Evolutionary conservation across 1,284 basidiomycete genomes (phyloP).

Genomic region (Heliocybe sulcata): DNA sequence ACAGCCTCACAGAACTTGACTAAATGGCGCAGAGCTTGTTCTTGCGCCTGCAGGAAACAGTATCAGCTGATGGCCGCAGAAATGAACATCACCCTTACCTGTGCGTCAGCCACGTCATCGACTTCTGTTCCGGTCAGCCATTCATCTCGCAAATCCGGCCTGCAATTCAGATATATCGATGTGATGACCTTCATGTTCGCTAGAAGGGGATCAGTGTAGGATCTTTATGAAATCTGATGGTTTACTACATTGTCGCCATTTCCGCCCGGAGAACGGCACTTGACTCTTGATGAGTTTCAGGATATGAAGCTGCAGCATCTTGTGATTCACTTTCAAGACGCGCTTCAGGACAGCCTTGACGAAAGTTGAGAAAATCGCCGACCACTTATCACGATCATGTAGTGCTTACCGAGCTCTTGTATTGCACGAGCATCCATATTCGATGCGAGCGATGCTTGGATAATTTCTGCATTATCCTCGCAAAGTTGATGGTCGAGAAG

Average conservation of each 20-base stretch:
- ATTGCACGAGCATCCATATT: conserved; percentile 94
- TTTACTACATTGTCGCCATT: conserved; percentile 90
- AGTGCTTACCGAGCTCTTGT: conserved; percentile 86
- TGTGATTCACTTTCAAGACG: conserved; percentile 89
- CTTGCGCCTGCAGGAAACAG: conserved; percentile 66
- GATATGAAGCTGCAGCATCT: conserved; percentile 92
- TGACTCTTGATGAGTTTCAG: conserved; percentile 98
- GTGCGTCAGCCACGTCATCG: conserved; percentile 83
- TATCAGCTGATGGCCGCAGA: conserved; percentile 5
- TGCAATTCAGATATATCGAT: conserved; percentile 94
- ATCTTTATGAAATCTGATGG: background rate
- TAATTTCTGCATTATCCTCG: conserved; percentile 96
- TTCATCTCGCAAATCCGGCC: conserved; percentile 94
- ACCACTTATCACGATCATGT: background rate
- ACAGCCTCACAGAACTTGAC: conserved; percentile 85
- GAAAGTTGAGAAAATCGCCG: background rate
- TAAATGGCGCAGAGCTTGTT: conserved; percentile 90
- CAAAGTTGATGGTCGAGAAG: conserved; percentile 97
- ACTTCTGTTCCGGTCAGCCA: conserved; percentile 95
- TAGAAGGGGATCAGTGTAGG: conserved; percentile 22
- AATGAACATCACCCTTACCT: conserved; percentile 33
- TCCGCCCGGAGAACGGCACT: conserved; percentile 96
- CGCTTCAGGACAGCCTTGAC: conserved; percentile 88
- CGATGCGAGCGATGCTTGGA: conserved; percentile 93
- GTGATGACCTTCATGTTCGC: conserved; percentile 99